Evolutionary conservation across 257 asterid genomes (phyloP), one percentile per base, ranked within the genome.

Genomic region (Anisodus acutangulus): DNA sequence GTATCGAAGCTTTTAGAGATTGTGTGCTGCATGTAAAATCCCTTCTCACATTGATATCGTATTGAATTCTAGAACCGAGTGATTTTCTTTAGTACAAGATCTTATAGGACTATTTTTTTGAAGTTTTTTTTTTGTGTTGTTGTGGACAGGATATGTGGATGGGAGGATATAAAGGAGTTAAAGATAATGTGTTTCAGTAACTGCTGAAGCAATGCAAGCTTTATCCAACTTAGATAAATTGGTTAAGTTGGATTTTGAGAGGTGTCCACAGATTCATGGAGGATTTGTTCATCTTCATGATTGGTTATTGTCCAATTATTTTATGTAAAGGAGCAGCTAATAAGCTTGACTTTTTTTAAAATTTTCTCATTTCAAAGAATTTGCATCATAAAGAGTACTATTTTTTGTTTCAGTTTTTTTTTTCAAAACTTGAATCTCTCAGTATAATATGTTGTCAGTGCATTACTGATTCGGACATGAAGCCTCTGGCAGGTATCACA

Each of bases 221-320:
- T 82, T 97, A 64, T 89, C 95, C 35, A 90, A 92, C 81, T 89
- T 95, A 88, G 89, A 88, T 84, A 92, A 95, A 88, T 87, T 95
- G 90, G 89, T 88, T 74, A 93, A 91, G 88, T 90, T 97, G 89
- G 99, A 97, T 80, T 88, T 97, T 26, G 95, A 97, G 92, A 93
- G 98, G 85, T 93, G 99, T 87, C 95, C 98, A 19, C 93, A 90
- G 82, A 92, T 95, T 90, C 93, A 90, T n/a, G 97, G 97, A 79
- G 98, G 98, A 78, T 92, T 97, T 59, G 90, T 91, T 85, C 98
- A 97, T 87, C 89, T 97, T 9, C 90, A 91, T 88, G 98, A 97
- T 93, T 69, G 78, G 88, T 85, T 88, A 17, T 8, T 51, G n/a
- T 22, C 41, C 19, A 49, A 74, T 6, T 72, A 31, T 47, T 37